A percentile compares a stretch with the other conserved stretches of the same genome.
Conservation (phyloP, 2,329 filamentous ascomycete genomes). For the Trichoderma asperellum region DNA sequence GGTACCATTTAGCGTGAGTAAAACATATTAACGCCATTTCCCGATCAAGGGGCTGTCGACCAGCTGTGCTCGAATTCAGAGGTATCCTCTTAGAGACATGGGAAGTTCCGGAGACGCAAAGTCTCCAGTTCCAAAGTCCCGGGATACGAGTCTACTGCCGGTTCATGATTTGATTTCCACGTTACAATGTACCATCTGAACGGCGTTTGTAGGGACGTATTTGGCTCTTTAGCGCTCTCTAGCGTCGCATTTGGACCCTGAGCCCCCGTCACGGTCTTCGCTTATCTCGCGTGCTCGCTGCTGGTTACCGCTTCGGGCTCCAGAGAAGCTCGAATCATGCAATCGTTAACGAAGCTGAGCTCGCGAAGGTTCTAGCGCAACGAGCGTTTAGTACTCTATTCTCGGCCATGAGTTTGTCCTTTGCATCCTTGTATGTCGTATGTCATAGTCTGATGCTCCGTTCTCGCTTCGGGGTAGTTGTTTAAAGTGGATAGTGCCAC, state of each 20-base stretch:
- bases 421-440: not conserved
- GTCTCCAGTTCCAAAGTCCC: not conserved
- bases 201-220: not conserved
- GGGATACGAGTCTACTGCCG: not conserved
- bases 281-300: conserved; percentile 10
- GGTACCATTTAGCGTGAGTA: not conserved
- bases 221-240: not conserved
- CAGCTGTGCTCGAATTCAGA: not conserved
- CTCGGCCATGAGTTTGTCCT: not conserved
- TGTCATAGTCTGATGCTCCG: not conserved
- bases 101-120: not conserved
- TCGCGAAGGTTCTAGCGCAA: conserved; percentile 2
- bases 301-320: not conserved
- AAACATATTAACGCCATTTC: not conserved
- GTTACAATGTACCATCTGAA: not conserved
- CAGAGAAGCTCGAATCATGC: not conserved
- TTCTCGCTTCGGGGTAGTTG: not conserved
- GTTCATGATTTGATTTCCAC: not conserved
- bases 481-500: not conserved
- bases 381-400: not conserved
- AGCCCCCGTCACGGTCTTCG: not conserved
- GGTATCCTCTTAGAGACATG: not conserved
- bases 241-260: not conserved
- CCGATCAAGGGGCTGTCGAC: not conserved
- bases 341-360: not conserved